Percentiles rank a stretch among this genome's conserved stretches.
phyloP scores from a whole-genome alignment of 805 yeast genomes.

The Candida nanaspora region DNA sequence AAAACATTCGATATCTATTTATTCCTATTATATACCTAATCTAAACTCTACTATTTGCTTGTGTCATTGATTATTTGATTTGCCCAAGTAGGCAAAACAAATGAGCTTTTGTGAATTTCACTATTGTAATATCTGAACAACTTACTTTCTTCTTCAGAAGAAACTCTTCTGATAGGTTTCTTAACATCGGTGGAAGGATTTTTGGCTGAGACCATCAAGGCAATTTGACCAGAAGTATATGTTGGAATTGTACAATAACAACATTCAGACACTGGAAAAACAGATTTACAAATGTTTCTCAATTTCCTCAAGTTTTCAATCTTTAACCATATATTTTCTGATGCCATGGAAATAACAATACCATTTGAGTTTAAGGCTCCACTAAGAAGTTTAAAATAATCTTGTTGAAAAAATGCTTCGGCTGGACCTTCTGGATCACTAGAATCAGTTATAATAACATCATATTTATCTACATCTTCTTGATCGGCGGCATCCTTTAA shows the following conservation, averaged over 20 bases:
- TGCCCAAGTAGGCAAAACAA: constrained; percentile 80
- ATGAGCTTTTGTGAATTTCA: constrained; percentile 62
- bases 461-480: constrained; percentile 44
- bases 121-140: constrained; percentile 59
- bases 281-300: constrained; percentile 39
- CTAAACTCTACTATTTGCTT: not conserved
- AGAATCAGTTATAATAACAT: constrained; percentile 85
- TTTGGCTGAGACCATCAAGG: constrained; percentile 66
- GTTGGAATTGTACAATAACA: constrained; percentile 81
- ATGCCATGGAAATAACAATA: constrained; percentile 69
- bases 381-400: constrained; percentile 62
- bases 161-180: constrained; percentile 42
- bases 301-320: constrained; percentile 43
- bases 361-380: constrained; percentile 57
- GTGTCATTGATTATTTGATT: constrained; percentile 15
- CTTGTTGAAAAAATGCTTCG: constrained; percentile 73
- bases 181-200: constrained; percentile 37
- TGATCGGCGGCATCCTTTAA: constrained; percentile 36
- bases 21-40: too few relatives aligned
- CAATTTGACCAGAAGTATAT: constrained; percentile 84
- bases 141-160: constrained; percentile 37
- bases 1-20: too few relatives aligned
- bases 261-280: constrained; percentile 56
- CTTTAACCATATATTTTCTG: constrained; percentile 75
- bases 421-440: constrained; percentile 96